A percentile compares a stretch with the other conserved stretches of the same genome.
Conservation (phyloP, 805 yeast genomes). For the Teunomyces stri region DNA sequence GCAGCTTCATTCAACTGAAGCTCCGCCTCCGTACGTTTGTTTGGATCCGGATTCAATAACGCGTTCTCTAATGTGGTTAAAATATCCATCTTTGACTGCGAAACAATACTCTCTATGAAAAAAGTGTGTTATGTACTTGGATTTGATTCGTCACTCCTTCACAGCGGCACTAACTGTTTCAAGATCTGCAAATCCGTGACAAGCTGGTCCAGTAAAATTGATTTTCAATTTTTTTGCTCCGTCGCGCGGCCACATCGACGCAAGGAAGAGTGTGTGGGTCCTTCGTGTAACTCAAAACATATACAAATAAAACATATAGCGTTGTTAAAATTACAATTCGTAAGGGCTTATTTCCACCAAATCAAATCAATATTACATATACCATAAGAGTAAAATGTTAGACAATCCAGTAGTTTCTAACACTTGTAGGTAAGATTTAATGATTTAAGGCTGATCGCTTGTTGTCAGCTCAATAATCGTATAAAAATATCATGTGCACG, state of each 20-base stretch:
- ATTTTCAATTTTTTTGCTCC: slow-evolving; percentile 3
- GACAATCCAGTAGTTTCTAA: too few species aligned
- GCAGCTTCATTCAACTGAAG: slow-evolving; percentile 69
- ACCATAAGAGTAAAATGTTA: too few species aligned
- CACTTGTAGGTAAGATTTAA: too few species aligned
- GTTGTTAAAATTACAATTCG: too few species aligned
- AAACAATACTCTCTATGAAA: not conserved
- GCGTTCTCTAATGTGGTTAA: slow-evolving; percentile 76
- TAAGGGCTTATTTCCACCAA: too few species aligned
- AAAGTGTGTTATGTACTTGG: not conserved
- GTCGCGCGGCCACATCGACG: not conserved
- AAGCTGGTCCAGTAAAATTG: slow-evolving; percentile 1
- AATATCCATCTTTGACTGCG: slow-evolving; percentile 49
- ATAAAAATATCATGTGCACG: too few species aligned
- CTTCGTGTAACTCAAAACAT: too few species aligned
- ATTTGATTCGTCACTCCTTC: not conserved
- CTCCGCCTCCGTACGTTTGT: slow-evolving; percentile 74
- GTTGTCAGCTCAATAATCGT: too few species aligned
- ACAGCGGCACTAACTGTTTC: not conserved
- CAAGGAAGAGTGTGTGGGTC: not conserved
- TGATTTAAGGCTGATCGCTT: too few species aligned
- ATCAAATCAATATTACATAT: too few species aligned
- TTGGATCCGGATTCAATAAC: slow-evolving; percentile 63
- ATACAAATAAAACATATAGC: too few species aligned
- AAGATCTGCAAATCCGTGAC: not conserved